Evolutionary conservation across 768 basidiomycete genomes (phyloP), one percentile per base, ranked within the genome.

Genomic region (Ramaria sp.): DNA sequence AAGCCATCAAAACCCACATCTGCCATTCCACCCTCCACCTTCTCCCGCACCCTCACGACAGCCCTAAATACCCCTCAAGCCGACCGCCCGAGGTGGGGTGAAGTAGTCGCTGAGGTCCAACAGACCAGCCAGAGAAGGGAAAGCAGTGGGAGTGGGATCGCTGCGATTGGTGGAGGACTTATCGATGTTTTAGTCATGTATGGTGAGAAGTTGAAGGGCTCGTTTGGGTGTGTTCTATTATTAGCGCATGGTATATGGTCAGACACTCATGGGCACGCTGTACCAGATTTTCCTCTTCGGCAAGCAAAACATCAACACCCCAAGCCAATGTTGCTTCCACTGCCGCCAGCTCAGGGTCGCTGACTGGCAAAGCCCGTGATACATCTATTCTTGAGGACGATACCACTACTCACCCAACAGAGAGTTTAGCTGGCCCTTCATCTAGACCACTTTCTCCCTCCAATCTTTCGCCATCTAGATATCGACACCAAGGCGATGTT

Each of bases 101-200:
- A 54, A 46, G 24, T 50, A 51, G 60, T 67, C 65, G 60, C 62
- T 43, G 73, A 31, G 17, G 39, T 43, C 70, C 61, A 63, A 65
- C 53, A 68, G 62, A 59, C 63, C 64, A 42, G 63, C 63, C 54
- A 63, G 64, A 52, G 66, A 62, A 53, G 58, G 58, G 22, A 56
- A 53, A 59, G 62, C 42, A 62, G 66, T 54, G 68, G 66, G 38
- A 74, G 73, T 46, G 69, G 48, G 15, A 42, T 54, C 42, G 31
- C 31, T 5, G 37, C 37, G 5, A 54, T 54, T 12, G 53, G 53
- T 17, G 53, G 53, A 46, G 53, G 53, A 12, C 53, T 77, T 61
- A 76, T 78, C 55, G 73, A 70, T 59, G 71, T 74, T 62, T 72
- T 82, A 61, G 66, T 82, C 63, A 72, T 72, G 59, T 78, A 77